Base-by-base conservation (phyloP, 345 rosid genomes). In the Kandelia obovata region DNA sequence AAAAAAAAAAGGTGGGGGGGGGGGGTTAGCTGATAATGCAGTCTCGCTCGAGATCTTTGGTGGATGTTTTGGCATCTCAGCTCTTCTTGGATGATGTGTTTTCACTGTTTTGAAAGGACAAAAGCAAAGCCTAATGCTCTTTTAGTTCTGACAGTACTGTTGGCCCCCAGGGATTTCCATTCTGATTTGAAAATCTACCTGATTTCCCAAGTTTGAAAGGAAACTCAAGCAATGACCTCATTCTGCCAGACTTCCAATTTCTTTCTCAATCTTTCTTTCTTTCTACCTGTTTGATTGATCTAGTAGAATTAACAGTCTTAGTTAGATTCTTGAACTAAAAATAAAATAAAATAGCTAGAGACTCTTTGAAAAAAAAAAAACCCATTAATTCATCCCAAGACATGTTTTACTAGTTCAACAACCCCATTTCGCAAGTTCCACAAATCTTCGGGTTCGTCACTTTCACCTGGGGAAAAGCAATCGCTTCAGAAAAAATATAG, bases 61-160 rank as follows among this genome's bases (percentile, higher is more conserved):
- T n/a, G 52, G 67, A 51, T 58, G 62, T 61, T 65, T 21, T 32
- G 64, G 58, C 69, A 47, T 60, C 47, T 65, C 66, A 21, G 35
- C 73, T 75, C 71, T 76, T 65, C 58, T 71, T 51, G 75, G 43
- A 47, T 5, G 60, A n/a, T 67, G 75, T 66, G 75, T 61, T 11
- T 2, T 9, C 47, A 39, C 47, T 10, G 47, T 11, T 39, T 76
- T 71, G 68, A 56, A 68, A 76, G 58, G 75, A 57, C 72, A 68
- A 53, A 31, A 11, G 55, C 15, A 64, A 30, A 39, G 52, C 47
- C 68, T 68, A 16, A 13, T 4, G 0, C 47, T 2, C 8, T 5
- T 23, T 57, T 49, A 46, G 57, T 53, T 37, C 71, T 51, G 66
- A 37, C 62, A 53, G 34, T 28, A 53, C 62, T 53, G 19, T 5